Base-by-base conservation (phyloP, 305 asterid genomes). In the Rubia balearica region DNA sequence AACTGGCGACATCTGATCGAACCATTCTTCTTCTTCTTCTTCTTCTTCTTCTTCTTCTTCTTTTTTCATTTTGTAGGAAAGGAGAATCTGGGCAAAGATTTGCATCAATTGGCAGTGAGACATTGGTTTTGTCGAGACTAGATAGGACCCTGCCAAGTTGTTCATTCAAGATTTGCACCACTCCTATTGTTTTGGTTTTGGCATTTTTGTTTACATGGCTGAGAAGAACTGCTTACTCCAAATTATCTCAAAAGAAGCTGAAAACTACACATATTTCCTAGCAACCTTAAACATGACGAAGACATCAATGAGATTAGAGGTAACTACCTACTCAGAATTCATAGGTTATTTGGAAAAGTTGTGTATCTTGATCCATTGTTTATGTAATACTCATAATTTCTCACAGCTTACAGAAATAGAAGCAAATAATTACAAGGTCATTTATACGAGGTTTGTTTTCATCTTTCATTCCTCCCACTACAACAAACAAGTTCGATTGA, bases 1-100 rank as follows among this genome's bases (percentile, higher is more conserved):
- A 33, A 33, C 36, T 33, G 36, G 21, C 22, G 6, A 17, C 57
- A 51, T 17, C 21, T 51, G 57, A 5, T 51, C 22, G 22, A 51
- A 51, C 22, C 9, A 16, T 17, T 51, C 0, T 51, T 19, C 1
- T 7, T 45, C 49, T 5, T 45, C 49, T 8, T 65, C 1, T 24
- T 0, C 1, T 24, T 24, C n/a, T n/a, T n/a, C n/a, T n/a, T n/a
- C n/a, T n/a, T n/a, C n/a, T n/a, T n/a, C n/a, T n/a, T n/a, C n/a
- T n/a, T 27, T 21, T 70, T 71, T 30, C 46, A 49, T 73, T 80
- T 81, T 75, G 66, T 49, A 93, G 98, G 89, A 81, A 83, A 76
- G 84, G 78, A 70, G 84, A 77, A 80, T 72, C 86, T 59, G 90
- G 92, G 33, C 85, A 83, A 81, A 81, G 82, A 83, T 92, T 90